These are phyloP conservation scores for Circinella umbellata DNA, from an alignment of 371 early-diverging fungal species.

Conservation along the genomic window DNA sequence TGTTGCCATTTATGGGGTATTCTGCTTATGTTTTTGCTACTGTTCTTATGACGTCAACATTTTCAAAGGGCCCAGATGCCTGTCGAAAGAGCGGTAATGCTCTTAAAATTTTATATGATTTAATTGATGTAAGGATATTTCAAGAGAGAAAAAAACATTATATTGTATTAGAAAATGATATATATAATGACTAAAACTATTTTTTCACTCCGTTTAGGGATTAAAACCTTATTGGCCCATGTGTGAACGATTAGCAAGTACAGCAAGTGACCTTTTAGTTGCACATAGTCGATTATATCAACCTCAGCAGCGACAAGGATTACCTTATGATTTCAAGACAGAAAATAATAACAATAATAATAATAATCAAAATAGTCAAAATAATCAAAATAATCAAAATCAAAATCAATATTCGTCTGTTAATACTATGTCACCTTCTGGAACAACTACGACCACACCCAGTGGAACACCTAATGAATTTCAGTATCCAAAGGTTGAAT, in stretches of 20 bases:
- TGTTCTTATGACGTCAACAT: slow-evolving; percentile 49
- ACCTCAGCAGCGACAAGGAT: slow-evolving; percentile 14
- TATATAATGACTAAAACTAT: no score
- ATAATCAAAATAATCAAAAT: no score
- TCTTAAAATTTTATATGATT: slow-evolving; percentile 30
- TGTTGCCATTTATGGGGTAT: slow-evolving; percentile 52
- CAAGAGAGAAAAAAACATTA: no score
- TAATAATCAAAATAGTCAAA: no score
- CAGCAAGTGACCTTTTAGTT: slow-evolving; percentile 43
- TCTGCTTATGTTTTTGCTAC: slow-evolving; percentile 54
- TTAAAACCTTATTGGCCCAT: slow-evolving; percentile 48
- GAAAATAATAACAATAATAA: background rate
- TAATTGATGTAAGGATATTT: slow-evolving; percentile 25
- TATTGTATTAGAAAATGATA: no score
- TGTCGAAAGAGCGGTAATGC: slow-evolving; percentile 39
- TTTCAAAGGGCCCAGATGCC: slow-evolving; percentile 37
- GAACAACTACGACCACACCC: background rate
- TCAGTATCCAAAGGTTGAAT: background rate
- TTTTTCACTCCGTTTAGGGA: background rate
- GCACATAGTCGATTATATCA: slow-evolving; percentile 47
- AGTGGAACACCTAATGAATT: background rate
- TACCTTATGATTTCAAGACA: slow-evolving; percentile 16
- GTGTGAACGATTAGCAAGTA: slow-evolving; percentile 42
- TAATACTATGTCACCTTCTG: slow-evolving; percentile 5
- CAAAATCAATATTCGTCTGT: background rate